Evolutionary conservation across 768 basidiomycete species (phyloP), one percentile per base, ranked within the genome.

Genomic region (Termitomyces eurrhizus): DNA sequence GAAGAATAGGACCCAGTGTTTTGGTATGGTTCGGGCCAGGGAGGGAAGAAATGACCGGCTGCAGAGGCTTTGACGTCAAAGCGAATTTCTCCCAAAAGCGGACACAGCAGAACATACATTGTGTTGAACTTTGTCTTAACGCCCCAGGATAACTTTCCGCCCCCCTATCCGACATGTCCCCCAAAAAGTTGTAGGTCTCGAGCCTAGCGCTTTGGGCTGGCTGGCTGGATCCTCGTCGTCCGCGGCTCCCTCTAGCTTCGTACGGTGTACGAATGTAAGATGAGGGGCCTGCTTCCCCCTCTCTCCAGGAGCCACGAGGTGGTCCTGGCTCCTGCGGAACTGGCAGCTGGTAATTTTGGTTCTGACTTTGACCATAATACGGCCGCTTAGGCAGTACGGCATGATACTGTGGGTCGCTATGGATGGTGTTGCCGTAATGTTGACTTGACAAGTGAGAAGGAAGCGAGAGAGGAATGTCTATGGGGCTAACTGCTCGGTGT

Each of bases 211-310:
- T 49, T 56, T 67, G 67, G 12, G 62, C 64, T 41, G 68, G 64
- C 41, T 69, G 70, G 46, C 66, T 68, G 9, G 62, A 68, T 29
- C 69, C 68, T 51, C 67, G 65, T 35, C 64, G 65, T 49, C 59
- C 62, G 56, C 66, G 63, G 33, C 45, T 57, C 24, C 56, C 54
- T 42, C 46, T 39, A 36, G 62, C 57, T 52, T 69, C 68, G 42
- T 62, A 61, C 24, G 68, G 62, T 50, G 64, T 53, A 51, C 62
- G 70, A 61, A 67, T 64, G 62, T 76, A 70, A 1, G 74, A 76
- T n/a, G 80, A 79, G 33, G 75, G 77, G 7, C 81, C 80, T 41
- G 79, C 75, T 62, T 82, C 83, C 9, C 71, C 73, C 60, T 82
- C 80, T 64, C 75, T 58, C 66, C 68, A 67, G 35, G 61, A 60